Evolutionary conservation across 495 filamentous ascomycete species (phyloP).

Genomic region (Tuber borchii): DNA sequence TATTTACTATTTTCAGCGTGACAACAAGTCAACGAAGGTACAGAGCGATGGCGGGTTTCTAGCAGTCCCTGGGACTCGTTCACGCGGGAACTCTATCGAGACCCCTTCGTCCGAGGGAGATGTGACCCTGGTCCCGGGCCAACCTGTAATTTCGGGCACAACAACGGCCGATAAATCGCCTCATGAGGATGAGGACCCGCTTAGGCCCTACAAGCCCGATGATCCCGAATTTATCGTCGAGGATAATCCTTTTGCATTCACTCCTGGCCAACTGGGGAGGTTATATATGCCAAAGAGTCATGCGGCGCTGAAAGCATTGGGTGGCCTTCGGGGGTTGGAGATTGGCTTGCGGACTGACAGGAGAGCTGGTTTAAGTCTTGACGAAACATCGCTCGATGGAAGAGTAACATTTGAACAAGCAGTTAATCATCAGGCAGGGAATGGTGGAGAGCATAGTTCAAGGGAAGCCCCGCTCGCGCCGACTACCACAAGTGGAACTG

Average conservation of each 20-base stretch:
- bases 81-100: slow-evolving; percentile 61
- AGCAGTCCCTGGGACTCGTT: slow-evolving; percentile 56
- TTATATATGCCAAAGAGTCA: slow-evolving; percentile 75
- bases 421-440: slow-evolving; percentile 20
- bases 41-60: slow-evolving; percentile 50
- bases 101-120: slow-evolving; percentile 53
- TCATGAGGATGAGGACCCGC: slow-evolving; percentile 55
- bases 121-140: slow-evolving; percentile 46
- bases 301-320: slow-evolving; percentile 68
- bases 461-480: slow-evolving; percentile 27
- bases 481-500: slow-evolving; percentile 33
- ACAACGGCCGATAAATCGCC: slow-evolving; percentile 32
- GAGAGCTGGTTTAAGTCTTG: slow-evolving; percentile 62
- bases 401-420: slow-evolving; percentile 67
- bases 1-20: slow-evolving; percentile 1
- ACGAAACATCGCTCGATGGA: slow-evolving; percentile 61
- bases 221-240: slow-evolving; percentile 66
- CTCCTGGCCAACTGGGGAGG: slow-evolving; percentile 73
- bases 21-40: not conserved
- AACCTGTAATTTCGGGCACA: slow-evolving; percentile 16
- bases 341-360: slow-evolving; percentile 67
- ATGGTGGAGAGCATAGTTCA: slow-evolving; percentile 9
- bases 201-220: slow-evolving; percentile 62
- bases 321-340: slow-evolving; percentile 68
- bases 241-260: slow-evolving; percentile 75